Evolutionary conservation across 2,329 filamentous ascomycete genomes (phyloP).

Genomic region (Penicillium sp.): DNA sequence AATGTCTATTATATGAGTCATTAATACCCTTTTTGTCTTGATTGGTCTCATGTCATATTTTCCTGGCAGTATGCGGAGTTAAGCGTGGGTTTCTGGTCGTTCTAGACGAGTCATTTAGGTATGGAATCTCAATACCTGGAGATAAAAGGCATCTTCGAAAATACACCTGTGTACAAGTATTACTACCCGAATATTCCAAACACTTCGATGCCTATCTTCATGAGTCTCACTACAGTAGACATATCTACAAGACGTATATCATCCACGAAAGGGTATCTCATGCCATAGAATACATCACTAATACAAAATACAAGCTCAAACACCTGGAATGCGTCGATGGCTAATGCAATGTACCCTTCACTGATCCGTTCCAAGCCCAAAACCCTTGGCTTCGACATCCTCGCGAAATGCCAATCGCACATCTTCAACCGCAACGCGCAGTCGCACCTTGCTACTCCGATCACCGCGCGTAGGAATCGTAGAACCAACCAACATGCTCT

Average conservation of each 20-base stretch:
- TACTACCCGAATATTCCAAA: too few relatives aligned
- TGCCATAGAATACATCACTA: conserved; percentile 1
- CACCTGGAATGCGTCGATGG: neutral
- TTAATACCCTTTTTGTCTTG: conserved; percentile 21
- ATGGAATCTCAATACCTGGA: conserved; percentile 4
- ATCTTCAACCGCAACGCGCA: conserved; percentile 86
- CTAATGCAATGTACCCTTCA: conserved; percentile 9
- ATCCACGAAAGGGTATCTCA: conserved; percentile 21
- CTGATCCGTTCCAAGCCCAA: conserved; percentile 55
- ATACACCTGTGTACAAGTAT: conserved; percentile 10
- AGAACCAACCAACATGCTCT: conserved; percentile 27
- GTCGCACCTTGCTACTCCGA: conserved; percentile 75
- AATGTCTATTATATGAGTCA: conserved; percentile 13
- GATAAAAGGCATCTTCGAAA: neutral
- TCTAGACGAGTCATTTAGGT: conserved; percentile 2
- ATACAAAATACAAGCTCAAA: neutral
- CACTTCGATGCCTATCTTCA: too few relatives aligned
- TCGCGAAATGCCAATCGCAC: conserved; percentile 81
- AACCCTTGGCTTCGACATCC: conserved; percentile 75
- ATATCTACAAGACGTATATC: too few relatives aligned
- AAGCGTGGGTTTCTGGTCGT: conserved; percentile 20
- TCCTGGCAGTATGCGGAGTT: conserved; percentile 31
- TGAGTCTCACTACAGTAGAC: too few relatives aligned
- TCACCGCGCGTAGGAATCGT: conserved; percentile 63
- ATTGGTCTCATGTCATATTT: conserved; percentile 17